Base-by-base conservation (phyloP, 768 basidiomycete species). In the Lepiota brunneoincarnata region DNA sequence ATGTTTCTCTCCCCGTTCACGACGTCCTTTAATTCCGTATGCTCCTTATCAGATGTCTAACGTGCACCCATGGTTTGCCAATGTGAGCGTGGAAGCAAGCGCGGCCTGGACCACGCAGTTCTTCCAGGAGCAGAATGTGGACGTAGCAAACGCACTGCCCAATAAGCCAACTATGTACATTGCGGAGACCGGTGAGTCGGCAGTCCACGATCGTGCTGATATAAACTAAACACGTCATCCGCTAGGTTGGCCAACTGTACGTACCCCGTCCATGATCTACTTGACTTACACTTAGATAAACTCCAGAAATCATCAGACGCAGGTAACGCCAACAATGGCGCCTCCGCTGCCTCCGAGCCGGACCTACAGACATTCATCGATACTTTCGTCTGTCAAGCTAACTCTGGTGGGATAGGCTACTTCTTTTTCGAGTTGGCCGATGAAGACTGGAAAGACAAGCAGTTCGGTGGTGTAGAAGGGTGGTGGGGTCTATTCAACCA, bases 61-160 rank as follows among this genome's bases (percentile, higher is more conserved):
- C 58, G 91, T 93, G 6, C 93, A 96, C 64, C 86, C 93, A 2
- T 94, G 91, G 92, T 98, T 97, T 66, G 95, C 88, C n/a, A 84
- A 87, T 60, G 79, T 87, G 21, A 76, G 80, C 6, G 82, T 86
- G 21, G 67, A 81, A 4, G 61, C 79, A 3, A 86, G 89, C 0
- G 90, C 94, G 0, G 79, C 60, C 5, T 99, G 96, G 96, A 94
- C 92, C 0, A 73, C 73, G 15, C 60, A 78, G 0, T 98, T 91
- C 75, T 97, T 94, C 76, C 62, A 86, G 55, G 64, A 75, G 9
- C 78, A 70, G n/a, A 78, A 95, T 64, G 78, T 91, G 4, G 69
- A 60, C 6, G 64, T 72, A n/a, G 88, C 92, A 0, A 58, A 70
- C 7, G 49, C 58, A 0, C 73, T 89, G 18, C n/a, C 81, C 4